A percentile compares a stretch with the other conserved stretches of the same genome.
These are phyloP conservation scores for Pestalotiopsis fici DNA, from an alignment of 2,329 filamentous ascomycete genomes.

Conservation along the genomic window DNA sequence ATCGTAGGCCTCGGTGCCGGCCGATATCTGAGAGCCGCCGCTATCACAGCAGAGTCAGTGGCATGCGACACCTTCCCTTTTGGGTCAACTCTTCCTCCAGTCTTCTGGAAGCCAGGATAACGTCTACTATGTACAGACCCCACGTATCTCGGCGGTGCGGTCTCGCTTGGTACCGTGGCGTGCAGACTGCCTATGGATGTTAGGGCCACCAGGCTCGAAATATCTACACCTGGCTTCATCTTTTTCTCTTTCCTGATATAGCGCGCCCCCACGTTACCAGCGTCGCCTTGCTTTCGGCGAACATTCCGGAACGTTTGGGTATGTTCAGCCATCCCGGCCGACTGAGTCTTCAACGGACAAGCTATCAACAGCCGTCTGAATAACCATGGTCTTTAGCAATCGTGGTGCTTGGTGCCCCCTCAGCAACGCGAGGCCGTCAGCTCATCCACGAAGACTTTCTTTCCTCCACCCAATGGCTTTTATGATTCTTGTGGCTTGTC, in stretches of 20 bases:
- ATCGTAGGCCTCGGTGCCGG: neutral
- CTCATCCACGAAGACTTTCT: neutral
- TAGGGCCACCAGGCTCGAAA: neutral
- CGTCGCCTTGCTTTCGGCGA: neutral
- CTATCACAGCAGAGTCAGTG: neutral
- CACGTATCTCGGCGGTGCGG: neutral
- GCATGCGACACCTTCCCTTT: neutral
- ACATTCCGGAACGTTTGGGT: neutral
- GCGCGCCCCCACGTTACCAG: neutral
- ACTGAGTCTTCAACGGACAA: too few relatives aligned
- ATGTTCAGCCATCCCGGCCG: neutral
- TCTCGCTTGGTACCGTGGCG: neutral
- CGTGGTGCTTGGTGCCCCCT: neutral
- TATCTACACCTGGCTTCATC: neutral
- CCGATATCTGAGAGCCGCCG: neutral
- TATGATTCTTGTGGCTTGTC: neutral
- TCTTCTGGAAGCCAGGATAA: constrained; percentile 1
- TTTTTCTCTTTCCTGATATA: neutral
- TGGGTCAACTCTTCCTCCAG: neutral
- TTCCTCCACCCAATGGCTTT: neutral
- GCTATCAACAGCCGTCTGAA: too few relatives aligned
- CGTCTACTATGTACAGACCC: neutral
- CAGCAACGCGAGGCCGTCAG: neutral
- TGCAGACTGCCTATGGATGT: neutral
- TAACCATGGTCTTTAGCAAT: neutral